Percentiles rank a stretch among this genome's conserved stretches.
These are phyloP conservation scores for Pelargonium nanum DNA, from an alignment of 345 rosid genomes.

Conservation along the genomic window DNA sequence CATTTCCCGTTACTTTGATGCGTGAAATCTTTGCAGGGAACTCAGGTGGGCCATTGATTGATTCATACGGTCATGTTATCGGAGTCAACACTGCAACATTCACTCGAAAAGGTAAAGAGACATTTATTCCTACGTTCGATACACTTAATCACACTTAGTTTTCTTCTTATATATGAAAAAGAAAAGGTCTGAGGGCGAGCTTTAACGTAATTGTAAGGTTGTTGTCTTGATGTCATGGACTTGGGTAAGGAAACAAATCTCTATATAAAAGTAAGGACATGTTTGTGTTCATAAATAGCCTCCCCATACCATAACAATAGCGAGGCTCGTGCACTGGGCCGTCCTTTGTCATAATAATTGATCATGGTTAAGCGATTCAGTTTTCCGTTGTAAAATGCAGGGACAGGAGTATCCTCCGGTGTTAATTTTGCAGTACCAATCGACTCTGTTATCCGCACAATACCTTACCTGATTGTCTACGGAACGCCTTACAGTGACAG, in stretches of 20 bases:
- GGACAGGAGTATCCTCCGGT: constrained; percentile 70
- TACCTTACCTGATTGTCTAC: constrained; percentile 72
- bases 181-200: no score
- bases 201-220: no score
- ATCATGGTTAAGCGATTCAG: not conserved
- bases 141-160: no score
- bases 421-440: constrained; percentile 79
- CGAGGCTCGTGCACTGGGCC: no score
- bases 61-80: constrained; percentile 73
- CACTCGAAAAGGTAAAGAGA: constrained; percentile 59
- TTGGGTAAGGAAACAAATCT: no score
- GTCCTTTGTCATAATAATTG: not conserved
- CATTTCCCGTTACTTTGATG: not conserved
- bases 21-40: constrained; percentile 31
- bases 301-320: no score
- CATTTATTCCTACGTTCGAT: not conserved
- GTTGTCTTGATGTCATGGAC: no score
- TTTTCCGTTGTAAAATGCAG: constrained; percentile 27
- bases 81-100: constrained; percentile 87
- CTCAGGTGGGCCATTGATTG: constrained; percentile 70
- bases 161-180: no score
- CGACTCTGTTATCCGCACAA: constrained; percentile 53
- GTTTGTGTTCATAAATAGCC: no score
- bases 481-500: constrained; percentile 77
- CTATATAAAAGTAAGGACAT: no score